Evolutionary conservation across 805 yeast genomes (phyloP), one percentile per base, ranked within the genome.

Genomic region (Saccharomycopsis babjevae): DNA sequence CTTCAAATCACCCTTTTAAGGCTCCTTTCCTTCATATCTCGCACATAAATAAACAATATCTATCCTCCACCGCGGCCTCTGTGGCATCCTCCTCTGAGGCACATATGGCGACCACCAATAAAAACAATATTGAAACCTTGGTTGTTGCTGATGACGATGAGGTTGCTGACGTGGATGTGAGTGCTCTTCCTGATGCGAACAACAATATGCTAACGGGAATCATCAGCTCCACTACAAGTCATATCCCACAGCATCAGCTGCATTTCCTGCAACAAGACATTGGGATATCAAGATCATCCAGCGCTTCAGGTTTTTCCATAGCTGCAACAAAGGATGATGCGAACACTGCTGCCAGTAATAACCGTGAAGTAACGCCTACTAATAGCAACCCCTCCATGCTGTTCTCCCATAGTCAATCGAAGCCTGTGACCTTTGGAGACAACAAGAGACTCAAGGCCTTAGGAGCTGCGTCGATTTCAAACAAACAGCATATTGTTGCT

Each of bases 11-110:
- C n/a, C 52, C 52, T 25, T 46, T 46, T n/a, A 46, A 46, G 13
- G 32, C 52, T 10, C 52, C 52, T 10, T 46, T 46, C 32, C 52
- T 22, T 25, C 52, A 46, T 13, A 46, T 46, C 32, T 46, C 52
- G 32, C 52, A 46, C 32, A 22, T 46, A 20, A 20, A 57, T 4
- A 52, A 54, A 25, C 54, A 55, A 42, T 61, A 59, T 36, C 11
- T 63, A 10, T 61, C 64, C 5, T 61, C 64, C 7, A 63, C 65
- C 6, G 64, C 64, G 8, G 65, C 65, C 10, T 61, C 64, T 15
- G 46, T 63, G 39, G 65, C 65, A 7, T 63, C 65, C 15, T 61
- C 64, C 25, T 43, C 55, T 18, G 60, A 58, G 15, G 30, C 60
- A 7, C 42, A 20, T 7, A 25, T 25, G 7, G 18, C n/a, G 13